Base-by-base conservation (phyloP, 1,139 yeast genomes). In the Scheffersomyces segobiensis region DNA sequence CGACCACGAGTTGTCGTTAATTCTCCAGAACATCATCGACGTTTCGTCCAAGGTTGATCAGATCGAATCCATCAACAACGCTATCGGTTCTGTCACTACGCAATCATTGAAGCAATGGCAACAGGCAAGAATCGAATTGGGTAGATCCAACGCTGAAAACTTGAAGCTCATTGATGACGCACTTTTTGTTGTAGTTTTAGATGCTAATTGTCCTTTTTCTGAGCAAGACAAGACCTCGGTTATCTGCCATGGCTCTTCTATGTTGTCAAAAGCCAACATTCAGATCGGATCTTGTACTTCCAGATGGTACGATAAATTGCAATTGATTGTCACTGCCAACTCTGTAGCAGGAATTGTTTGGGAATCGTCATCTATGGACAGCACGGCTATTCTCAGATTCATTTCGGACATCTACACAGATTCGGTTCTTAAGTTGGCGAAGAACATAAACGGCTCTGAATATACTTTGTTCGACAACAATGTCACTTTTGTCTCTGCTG, bases 301-400 rank as follows among this genome's bases (percentile, higher is more conserved):
- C 14, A 78, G 96, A 66, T 89, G 93, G 91, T 89, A 88, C 68
- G 96, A 89, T 70, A 89, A 89, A 68, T 73, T 89, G 56, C 93
- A 89, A 69, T 68, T 89, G 52, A 80, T 89, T 46, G 86, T 89
- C 12, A 87, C 93, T 1, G 78, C 80, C 55, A 89, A 88, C 69
- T 83, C 92, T 0, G 87, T 87, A 54, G 93, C 93, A 1, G 93
- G 93, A 17, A 84, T 89, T 32, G 87, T 88, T 47, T 89, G 93
- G 91, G 84, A 80, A 64, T 87, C 91, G 2, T 84, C 89, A 50
- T 84, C 89, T n/a, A 87, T 89, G 82, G 95, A 89, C 71, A 89
- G 91, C 54, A 89, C 93, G 2, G 87, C 90, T 0, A 90, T 88
- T 17, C 74, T 89, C 62, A 76, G 96, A 59, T 89, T 88, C 65